Evolutionary conservation across 116 monocot species (phyloP).

Genomic region (Cymodocea nodosa): DNA sequence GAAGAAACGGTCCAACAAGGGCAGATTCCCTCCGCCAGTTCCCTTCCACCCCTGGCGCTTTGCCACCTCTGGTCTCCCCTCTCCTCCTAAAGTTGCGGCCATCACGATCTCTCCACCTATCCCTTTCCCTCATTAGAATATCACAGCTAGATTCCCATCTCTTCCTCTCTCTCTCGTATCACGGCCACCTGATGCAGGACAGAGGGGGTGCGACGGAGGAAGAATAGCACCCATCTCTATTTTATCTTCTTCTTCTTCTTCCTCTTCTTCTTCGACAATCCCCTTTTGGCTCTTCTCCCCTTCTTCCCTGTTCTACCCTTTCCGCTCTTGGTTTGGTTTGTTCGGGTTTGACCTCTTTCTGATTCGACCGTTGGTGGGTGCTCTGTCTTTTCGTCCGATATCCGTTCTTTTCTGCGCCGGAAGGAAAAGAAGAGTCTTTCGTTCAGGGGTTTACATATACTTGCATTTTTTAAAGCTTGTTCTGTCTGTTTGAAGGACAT

Average conservation of each 20-base stretch:
- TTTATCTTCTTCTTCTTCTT: background rate
- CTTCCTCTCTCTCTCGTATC: background rate
- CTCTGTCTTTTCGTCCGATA: background rate
- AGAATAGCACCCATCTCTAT: too few species aligned
- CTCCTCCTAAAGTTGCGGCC: conserved; percentile 1
- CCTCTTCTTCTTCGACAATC: background rate
- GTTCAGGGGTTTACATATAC: too few species aligned
- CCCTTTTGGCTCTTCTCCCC: background rate
- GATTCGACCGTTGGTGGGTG: background rate
- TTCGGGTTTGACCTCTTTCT: background rate
- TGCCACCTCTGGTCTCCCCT: background rate
- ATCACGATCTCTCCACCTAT: conserved; percentile 7
- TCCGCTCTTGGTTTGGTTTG: too few species aligned
- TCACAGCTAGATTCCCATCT: background rate
- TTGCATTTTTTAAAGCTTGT: too few species aligned
- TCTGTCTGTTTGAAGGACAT: background rate
- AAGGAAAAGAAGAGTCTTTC: background rate
- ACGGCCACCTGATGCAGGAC: background rate
- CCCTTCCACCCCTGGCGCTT: conserved; percentile 1
- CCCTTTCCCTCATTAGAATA: conserved; percentile 5
- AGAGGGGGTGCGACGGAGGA: background rate
- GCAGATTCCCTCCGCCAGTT: background rate
- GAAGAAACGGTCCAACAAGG: conserved; percentile 6
- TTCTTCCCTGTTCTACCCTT: background rate
- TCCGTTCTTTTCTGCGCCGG: background rate